A percentile compares a stretch with the other conserved stretches of the same genome.
Evolutionary conservation across 179 eudicot species (phyloP).

Genomic region (Heliamphora pulchella): DNA sequence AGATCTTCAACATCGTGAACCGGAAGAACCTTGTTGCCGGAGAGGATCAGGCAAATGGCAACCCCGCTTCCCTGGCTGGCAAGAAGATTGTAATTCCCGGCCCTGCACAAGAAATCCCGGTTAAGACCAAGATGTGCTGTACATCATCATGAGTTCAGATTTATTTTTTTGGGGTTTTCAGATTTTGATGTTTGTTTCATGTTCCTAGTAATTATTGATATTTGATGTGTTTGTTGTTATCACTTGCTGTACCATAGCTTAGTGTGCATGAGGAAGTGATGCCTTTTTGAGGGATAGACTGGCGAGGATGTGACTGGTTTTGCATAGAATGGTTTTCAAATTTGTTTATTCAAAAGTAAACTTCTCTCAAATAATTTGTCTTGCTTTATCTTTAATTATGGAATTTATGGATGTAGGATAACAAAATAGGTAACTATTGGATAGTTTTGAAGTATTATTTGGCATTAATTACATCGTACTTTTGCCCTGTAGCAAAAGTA

Average conservation of each 20-base stretch:
- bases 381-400: not conserved
- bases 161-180: not conserved
- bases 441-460: too few species aligned
- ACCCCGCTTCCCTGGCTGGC: conserved; percentile 45
- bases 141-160: conserved; percentile 25
- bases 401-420: too few species aligned
- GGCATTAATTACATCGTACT: too few species aligned
- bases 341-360: not conserved
- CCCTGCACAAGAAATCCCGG: conserved; percentile 62
- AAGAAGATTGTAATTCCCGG: conserved; percentile 73
- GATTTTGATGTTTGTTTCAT: conserved; percentile 11
- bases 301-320: not conserved
- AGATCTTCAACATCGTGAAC: conserved; percentile 62
- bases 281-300: not conserved
- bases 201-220: not conserved
- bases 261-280: conserved; percentile 4
- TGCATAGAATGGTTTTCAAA: not conserved
- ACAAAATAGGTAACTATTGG: too few species aligned
- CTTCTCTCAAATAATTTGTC: not conserved
- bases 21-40: conserved; percentile 48
- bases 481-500: too few species aligned
- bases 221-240: conserved; percentile 13
- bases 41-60: conserved; percentile 43
- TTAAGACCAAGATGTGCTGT: conserved; percentile 52
- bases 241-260: conserved; percentile 6